Base-by-base conservation (phyloP, 2,329 filamentous ascomycete genomes). In the Claviceps capensis region DNA sequence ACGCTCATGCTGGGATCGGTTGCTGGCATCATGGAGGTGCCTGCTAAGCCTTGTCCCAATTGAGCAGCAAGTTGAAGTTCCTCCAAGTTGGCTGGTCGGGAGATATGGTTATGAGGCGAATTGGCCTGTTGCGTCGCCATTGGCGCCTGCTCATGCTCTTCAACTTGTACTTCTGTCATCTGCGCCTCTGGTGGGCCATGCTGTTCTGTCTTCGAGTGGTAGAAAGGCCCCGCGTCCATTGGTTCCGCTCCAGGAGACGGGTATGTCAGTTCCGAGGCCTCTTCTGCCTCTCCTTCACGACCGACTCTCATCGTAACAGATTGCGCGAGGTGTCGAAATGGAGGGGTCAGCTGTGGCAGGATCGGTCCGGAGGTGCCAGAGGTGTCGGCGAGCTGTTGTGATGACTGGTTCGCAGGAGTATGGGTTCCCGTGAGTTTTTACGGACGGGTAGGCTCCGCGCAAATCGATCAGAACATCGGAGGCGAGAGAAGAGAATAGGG, bases 41-140 rank as follows among this genome's bases (percentile, higher is more conserved):
- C 65, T 26, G 75, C 73, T 16, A 81, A 66, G 44, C 72, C 76
- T 54, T 78, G 75, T 47, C 76, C 77, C 43, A 81, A 65, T 59
- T 80, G 78, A 9, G 78, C 77, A 14, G 77, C 77, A 41, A 81
- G 67, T 61, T 79, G 77, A 43, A 81, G 68, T 64, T 81, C 77
- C 57, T 78, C 76, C 5, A 72, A 69, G 53, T 73, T 78, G 38
- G 72, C 66, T 2, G 72, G 66, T 13, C 69, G 68, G 14, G 67
- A 59, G 11, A 66, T 60, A 47, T 73, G 70, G 30, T 72, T 72
- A 45, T 70, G 69, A 19, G 69, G 63, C 16, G 67, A 61, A 14
- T 67, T 62, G 3, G 67, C 59, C 9, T 71, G 68, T 37, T 65
- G 65, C 3, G 56, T 51, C 17, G 58, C 55, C 16, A 65, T 53